Base-by-base conservation (phyloP, 176 grass and related monocot genomes). In the Carex myosuroides region DNA sequence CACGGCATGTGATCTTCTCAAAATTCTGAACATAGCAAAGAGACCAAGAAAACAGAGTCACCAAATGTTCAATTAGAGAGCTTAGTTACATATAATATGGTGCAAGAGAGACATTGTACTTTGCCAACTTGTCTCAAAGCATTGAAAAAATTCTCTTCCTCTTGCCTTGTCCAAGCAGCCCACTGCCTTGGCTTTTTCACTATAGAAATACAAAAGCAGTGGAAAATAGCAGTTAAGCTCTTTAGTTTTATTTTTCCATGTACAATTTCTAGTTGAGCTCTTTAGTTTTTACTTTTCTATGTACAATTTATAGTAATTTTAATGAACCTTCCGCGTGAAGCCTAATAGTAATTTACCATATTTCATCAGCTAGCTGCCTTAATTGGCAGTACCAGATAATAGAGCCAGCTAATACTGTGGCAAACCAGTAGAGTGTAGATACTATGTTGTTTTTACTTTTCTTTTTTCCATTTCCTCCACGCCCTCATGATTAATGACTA, bases 71-170 rank as follows among this genome's bases (percentile, higher is more conserved):
- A 32, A 89, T 72, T 79, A 79, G 58, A 80, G 59, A 64, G 54
- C 44, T 60, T 54, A 71, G 60, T 69, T 56, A 68, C 52, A 74
- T 13, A 69, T 18, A 52, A 80, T 24, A 74, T 24, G 66, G 57
- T 79, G 50, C 83, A 88, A 29, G 22, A 75, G 60, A 87, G 80
- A 83, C 18, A 64, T 77, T 86, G 75, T 86, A 99, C 96, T 85
- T 99, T 99, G 80, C 96, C 96, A 82, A 94, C 96, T 99, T 99
- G 96, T 70, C 96, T 88, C 87, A 95, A 85, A 44, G 93, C 96
- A 94, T 99, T 94, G 87, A 99, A 95, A 77, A 99, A 99, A 81
- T 90, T 95, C 75, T 99, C 93, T 46, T 99, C 96, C 67, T 99
- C 93, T 87, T 95, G 91, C 60, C 90, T 88, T 70, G 96, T 99